Evolutionary conservation across 148 eudicot genomes (phyloP).

Genomic region (Cornus florida): DNA sequence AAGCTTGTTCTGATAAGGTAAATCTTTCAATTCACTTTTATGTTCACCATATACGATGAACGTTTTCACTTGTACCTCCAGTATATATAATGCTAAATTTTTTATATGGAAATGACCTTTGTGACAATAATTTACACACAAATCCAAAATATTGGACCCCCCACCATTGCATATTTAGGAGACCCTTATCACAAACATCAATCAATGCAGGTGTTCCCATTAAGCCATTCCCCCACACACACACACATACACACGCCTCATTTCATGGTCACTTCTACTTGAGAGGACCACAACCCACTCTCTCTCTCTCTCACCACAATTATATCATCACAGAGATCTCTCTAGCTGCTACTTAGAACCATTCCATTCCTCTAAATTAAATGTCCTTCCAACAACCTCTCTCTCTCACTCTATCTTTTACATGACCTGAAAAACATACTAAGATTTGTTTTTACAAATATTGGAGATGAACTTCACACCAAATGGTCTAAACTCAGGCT

Average conservation of each 20-base stretch:
- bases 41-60: too few species aligned
- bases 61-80: too few species aligned
- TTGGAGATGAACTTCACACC: background rate
- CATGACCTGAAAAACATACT: background rate
- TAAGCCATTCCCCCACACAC: background rate
- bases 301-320: background rate
- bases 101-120: background rate
- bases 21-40: too few species aligned
- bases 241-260: background rate
- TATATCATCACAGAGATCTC: background rate
- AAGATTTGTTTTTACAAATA: background rate
- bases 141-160: background rate
- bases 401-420: background rate
- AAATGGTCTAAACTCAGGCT: background rate
- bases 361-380: background rate
- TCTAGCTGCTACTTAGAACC: background rate
- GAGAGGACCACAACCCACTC: background rate
- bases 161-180: background rate
- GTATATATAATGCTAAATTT: too few species aligned
- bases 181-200: background rate
- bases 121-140: background rate
- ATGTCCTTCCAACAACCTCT: background rate
- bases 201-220: conserved; percentile 2
- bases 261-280: background rate
- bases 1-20: too few species aligned